These are phyloP conservation scores for Claviceps pazoutovae DNA, from an alignment of 2,329 filamentous ascomycete species.

Conservation along the genomic window DNA sequence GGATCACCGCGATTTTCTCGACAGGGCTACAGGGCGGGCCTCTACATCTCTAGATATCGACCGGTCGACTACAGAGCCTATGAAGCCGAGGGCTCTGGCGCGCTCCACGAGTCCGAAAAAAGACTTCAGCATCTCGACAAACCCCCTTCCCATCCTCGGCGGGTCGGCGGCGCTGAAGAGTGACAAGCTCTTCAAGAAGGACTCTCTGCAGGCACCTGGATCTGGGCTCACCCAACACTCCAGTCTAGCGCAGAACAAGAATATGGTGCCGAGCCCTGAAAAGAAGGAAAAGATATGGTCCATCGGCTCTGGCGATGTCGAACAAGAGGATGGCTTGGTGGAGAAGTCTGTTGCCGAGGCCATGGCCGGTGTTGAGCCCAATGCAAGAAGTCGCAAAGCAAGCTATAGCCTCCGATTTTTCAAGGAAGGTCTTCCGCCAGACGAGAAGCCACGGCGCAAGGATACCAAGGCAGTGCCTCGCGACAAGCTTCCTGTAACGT, in stretches of 20 bases:
- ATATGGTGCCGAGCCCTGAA: conserved; percentile 32
- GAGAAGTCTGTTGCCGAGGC: conserved; percentile 52
- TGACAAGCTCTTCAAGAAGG: conserved; percentile 7
- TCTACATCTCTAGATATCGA: conserved; percentile 24
- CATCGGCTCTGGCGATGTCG: conserved; percentile 38
- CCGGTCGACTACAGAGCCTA: conserved; percentile 11
- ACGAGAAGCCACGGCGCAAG: conserved; percentile 41
- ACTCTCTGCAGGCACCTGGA: conserved; percentile 4
- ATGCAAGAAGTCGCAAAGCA: conserved; percentile 51
- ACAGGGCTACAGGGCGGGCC: conserved; percentile 15
- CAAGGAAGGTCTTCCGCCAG: conserved; percentile 47
- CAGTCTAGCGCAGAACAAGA: conserved; percentile 29
- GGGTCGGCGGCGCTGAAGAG: conserved; percentile 6
- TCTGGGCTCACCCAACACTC: conserved; percentile 18
- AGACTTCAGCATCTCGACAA: conserved; percentile 13
- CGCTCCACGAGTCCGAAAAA: conserved; percentile 16
- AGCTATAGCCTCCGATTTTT: conserved; percentile 55
- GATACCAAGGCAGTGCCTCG: conserved; percentile 26
- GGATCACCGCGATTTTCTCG: conserved; percentile 20
- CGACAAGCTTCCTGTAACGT: conserved; percentile 27
- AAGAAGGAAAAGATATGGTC: conserved; percentile 54
- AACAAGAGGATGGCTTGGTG: conserved; percentile 41
- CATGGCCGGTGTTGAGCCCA: conserved; percentile 46
- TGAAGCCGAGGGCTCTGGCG: conserved; percentile 13
- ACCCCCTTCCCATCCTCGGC: conserved; percentile 7